Evolutionary conservation across 1,284 basidiomycete genomes (phyloP), one percentile per base, ranked within the genome.

Genomic region (Neonothopanus nambi): DNA sequence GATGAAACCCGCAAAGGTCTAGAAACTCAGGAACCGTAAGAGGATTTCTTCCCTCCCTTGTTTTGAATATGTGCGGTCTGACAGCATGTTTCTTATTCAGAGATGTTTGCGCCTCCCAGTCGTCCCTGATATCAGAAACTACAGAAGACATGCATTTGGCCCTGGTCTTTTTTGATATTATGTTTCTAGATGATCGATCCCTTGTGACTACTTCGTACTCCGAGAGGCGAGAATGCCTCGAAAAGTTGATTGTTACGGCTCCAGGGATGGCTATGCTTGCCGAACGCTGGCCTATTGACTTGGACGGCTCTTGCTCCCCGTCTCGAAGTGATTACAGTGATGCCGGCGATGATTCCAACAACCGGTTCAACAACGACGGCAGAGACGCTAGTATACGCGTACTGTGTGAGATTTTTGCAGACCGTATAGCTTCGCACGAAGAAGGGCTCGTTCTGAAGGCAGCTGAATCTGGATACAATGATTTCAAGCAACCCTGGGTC

Each of bases 111-210:
- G 77, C 42, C 68, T 67, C 54, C 81, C 81, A 13, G 70, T 82
- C 56, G 61, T 74, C 44, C 82, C 80, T 18, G 68, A 79, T 60
- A 68, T 68, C 15, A 74, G 30, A 33, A 33, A 33, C 26, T 18
- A 24, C 77, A 28, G 70, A 72, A 52, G 63, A 72, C 9, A 74
- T 84, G 3, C 88, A 86, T 56, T 79, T 94, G 4, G 89, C 84
- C 13, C 75, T 95, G 5, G 85, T 91, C 3, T 95, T 93, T 73
- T 95, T 95, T 62, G 93, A 95, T 61, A 64, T 94, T 11, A 74
- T 96, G 3, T 67, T 80, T 17, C 68, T 92, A 0, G 81, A 93
- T 59, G 80, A 72, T 12, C 57, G 69, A 24, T 85, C 78, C 5
- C 70, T 91, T 9, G 63, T 93, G 6, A 68, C 74, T 1, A 64